Evolutionary conservation across 139 green algal genomes (phyloP), one percentile per base, ranked within the genome.

Genomic region (Eudorina sp.): DNA sequence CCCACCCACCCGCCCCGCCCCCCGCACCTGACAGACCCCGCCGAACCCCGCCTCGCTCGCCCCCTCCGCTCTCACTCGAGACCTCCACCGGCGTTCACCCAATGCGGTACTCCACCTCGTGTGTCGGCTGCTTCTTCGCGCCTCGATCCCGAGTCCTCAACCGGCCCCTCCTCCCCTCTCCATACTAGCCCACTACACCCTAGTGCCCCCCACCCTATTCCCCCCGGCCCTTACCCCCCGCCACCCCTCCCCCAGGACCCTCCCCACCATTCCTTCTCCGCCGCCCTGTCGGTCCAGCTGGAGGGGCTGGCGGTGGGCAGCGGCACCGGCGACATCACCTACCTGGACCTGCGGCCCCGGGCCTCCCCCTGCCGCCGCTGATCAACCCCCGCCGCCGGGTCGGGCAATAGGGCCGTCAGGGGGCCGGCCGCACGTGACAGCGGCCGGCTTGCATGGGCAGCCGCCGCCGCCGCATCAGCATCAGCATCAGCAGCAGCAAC

Each of bases 241-340:
- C 77, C 1, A 2, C 53, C 48, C 13, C 25, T 27, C 51, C 0
- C 25, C 14, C 83, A 88, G 83, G 83, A 88, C 66, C 4, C 48
- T 1, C 34, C 16, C 34, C 68, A 80, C 51, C 83, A 53, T 48
- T 60, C 48, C 48, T 88, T 82, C 36, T 53, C 83, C 27, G 83
- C 83, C 16, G 83, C 83, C 5, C 48, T 88, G 68, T 68, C 83
- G 0, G 36, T 43, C 1, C 43, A 48, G 45, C 48, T 80, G 45
- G 83, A 88, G 46, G 83, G 83, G 6, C 68, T 88, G 83, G 83
- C 83, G 21, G 68, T 88, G 46, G 83, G 83, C 68, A 82, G 68
- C 68, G 83, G 83, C 48, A 88, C 68, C 4, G 83, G 83, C 6
- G 83, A 88, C 36, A 58, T 88, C 48, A 72, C 64, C 6, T 88